Evolutionary conservation across 306 rosid genomes (phyloP).

Genomic region (Malus fusca): DNA sequence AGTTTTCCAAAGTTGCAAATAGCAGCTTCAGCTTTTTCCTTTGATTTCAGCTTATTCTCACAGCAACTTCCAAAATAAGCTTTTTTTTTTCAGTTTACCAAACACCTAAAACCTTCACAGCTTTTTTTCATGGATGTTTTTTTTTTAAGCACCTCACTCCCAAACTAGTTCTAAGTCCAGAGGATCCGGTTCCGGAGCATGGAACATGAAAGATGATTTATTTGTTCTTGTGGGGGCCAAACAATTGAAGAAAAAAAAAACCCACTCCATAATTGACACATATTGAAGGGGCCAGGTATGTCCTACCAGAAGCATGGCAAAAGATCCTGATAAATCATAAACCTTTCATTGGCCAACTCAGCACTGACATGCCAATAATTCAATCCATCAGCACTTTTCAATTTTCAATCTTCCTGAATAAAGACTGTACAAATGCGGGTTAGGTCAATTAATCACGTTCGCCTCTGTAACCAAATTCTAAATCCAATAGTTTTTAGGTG

Average conservation of each 20-base stretch:
- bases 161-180: too few relatives aligned
- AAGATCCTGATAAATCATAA: background rate
- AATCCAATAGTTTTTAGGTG: background rate
- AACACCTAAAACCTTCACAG: too few relatives aligned
- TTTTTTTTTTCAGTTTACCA: too few relatives aligned
- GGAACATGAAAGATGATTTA: background rate
- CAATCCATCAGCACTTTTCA: slow-evolving; percentile 1
- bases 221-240: slow-evolving; percentile 16
- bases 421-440: background rate
- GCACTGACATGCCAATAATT: slow-evolving; percentile 12
- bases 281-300: background rate
- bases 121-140: too few relatives aligned
- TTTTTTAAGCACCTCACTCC: too few relatives aligned
- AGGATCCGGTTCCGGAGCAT: too few relatives aligned
- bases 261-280: slow-evolving; percentile 17
- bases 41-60: too few relatives aligned
- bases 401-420: background rate
- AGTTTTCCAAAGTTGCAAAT: too few relatives aligned
- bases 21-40: too few relatives aligned
- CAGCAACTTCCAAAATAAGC: too few relatives aligned
- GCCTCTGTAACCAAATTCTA: too few relatives aligned
- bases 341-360: slow-evolving; percentile 13
- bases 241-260: background rate
- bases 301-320: background rate
- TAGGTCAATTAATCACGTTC: background rate